phyloP scores from a whole-genome alignment of 345 rosid species.

The Cochlearia excelsa region DNA sequence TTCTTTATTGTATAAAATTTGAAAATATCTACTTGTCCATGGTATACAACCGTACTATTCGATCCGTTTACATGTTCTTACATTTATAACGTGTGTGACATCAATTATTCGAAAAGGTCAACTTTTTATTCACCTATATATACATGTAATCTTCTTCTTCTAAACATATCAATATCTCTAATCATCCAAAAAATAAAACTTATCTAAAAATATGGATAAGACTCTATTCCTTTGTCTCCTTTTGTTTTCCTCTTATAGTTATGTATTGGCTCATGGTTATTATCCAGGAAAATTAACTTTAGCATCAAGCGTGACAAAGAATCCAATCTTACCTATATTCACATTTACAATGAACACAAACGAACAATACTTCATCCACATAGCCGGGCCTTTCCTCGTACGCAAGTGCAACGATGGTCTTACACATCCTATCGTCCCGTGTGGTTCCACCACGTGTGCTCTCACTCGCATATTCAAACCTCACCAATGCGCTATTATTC shows the following conservation, averaged over 20 bases:
- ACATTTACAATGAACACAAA: slow-evolving; percentile 29
- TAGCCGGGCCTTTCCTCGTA: slow-evolving; percentile 26
- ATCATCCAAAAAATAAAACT: no score
- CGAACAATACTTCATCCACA: slow-evolving; percentile 33
- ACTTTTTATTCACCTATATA: no score
- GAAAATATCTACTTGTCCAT: no score
- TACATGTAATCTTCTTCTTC: no score
- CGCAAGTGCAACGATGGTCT: slow-evolving; percentile 24
- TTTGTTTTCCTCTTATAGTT: slow-evolving; percentile 1
- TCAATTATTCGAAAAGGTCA: no score
- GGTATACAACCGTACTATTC: no score
- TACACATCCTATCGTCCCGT: slow-evolving; percentile 23
- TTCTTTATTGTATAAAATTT: no score
- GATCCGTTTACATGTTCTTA: no score
- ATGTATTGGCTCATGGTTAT: slow-evolving; percentile 6
- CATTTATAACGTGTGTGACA: no score
- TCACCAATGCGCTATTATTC: slow-evolving; percentile 15
- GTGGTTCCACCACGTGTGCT: slow-evolving; percentile 28
- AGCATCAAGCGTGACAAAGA: slow-evolving; percentile 38
- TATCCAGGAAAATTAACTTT: slow-evolving; percentile 21
- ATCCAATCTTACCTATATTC: slow-evolving; percentile 34
- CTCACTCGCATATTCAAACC: slow-evolving; percentile 15
- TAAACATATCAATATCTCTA: no score
- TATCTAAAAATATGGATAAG: slow-evolving; percentile 10
- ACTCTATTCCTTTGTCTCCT: slow-evolving; percentile 20